A percentile compares a stretch with the other conserved stretches of the same genome.
These are phyloP conservation scores for Ascodesmis nigricans DNA, from an alignment of 495 filamentous ascomycete genomes.

Conservation along the genomic window DNA sequence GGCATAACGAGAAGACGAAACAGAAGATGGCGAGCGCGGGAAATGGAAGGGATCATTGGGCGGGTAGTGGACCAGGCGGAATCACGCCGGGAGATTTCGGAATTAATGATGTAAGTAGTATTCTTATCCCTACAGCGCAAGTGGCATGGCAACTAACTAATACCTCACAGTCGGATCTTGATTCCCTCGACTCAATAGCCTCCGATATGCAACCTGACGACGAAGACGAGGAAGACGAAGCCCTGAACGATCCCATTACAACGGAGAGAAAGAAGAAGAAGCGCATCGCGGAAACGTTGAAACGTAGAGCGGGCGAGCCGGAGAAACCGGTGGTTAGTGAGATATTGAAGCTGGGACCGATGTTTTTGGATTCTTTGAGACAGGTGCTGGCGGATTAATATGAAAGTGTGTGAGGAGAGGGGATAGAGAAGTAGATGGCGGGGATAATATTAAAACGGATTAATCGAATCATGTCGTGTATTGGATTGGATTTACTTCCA, in stretches of 20 bases:
- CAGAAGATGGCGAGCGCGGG: conserved; percentile 95
- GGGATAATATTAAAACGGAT: not conserved
- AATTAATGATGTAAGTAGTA: conserved; percentile 41
- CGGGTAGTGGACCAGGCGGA: conserved; percentile 25
- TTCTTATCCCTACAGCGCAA: not conserved
- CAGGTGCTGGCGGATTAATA: conserved; percentile 56
- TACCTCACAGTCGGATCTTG: too few species aligned
- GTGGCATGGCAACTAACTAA: conserved; percentile 2
- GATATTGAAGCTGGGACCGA: conserved; percentile 50
- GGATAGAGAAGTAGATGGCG: not conserved
- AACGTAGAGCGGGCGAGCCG: conserved; percentile 72
- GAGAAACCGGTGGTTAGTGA: conserved; percentile 61
- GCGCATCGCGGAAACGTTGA: conserved; percentile 54
- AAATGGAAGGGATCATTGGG: conserved; percentile 22
- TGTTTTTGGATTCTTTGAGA: conserved; percentile 68
- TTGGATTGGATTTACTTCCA: too few species aligned
- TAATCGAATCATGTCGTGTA: too few species aligned
- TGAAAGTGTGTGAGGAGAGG: too few species aligned
- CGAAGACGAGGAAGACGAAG: conserved; percentile 52
- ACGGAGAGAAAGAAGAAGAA: conserved; percentile 56
- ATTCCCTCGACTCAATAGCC: too few species aligned
- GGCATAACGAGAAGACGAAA: conserved; percentile 91
- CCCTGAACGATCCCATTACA: conserved; percentile 63
- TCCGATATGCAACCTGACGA: too few species aligned
- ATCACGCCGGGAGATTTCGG: conserved; percentile 74